A percentile compares a stretch with the other conserved stretches of the same genome.
phyloP scores from a whole-genome alignment of 2,329 filamentous ascomycete species.

The Fusarium sp. region DNA sequence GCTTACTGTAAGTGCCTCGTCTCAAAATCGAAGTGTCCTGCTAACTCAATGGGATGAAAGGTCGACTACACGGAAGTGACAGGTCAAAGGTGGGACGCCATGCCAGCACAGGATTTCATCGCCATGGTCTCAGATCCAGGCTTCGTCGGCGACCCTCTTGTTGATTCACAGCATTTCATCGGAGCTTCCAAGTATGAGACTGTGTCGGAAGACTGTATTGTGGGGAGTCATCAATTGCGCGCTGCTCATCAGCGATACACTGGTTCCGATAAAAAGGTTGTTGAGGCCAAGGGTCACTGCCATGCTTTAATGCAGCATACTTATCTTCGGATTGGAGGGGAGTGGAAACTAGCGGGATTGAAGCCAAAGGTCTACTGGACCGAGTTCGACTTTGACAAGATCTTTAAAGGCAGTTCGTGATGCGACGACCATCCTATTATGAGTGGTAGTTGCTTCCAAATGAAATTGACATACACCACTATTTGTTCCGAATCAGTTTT shows the following conservation, averaged over 20 bases:
- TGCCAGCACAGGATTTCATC: constrained; percentile 7
- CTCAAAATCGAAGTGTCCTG: too few species aligned
- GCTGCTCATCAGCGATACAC: constrained; percentile 20
- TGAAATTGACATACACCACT: background rate
- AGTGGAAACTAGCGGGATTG: constrained; percentile 15
- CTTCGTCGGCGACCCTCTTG: constrained; percentile 7
- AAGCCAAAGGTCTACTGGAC: constrained; percentile 9
- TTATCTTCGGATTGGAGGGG: background rate
- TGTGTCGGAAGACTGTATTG: background rate
- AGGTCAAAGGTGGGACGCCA: background rate
- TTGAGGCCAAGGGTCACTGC: constrained; percentile 7
- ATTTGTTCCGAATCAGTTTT: background rate
- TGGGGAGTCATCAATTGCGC: background rate
- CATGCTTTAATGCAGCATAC: constrained; percentile 16
- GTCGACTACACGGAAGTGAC: constrained; percentile 5
- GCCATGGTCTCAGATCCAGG: constrained; percentile 1
- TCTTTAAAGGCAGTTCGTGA: background rate
- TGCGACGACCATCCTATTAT: background rate
- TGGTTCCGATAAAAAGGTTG: background rate
- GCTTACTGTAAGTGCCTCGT: background rate
- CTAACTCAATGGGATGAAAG: background rate
- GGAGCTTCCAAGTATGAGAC: background rate
- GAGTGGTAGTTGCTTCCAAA: accelerated
- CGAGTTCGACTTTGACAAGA: constrained; percentile 1
- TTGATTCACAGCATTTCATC: constrained; percentile 11